Percentiles rank a stretch among this genome's conserved stretches.
Conservation (phyloP, 1,284 basidiomycete genomes). For the Boletus smithii region DNA sequence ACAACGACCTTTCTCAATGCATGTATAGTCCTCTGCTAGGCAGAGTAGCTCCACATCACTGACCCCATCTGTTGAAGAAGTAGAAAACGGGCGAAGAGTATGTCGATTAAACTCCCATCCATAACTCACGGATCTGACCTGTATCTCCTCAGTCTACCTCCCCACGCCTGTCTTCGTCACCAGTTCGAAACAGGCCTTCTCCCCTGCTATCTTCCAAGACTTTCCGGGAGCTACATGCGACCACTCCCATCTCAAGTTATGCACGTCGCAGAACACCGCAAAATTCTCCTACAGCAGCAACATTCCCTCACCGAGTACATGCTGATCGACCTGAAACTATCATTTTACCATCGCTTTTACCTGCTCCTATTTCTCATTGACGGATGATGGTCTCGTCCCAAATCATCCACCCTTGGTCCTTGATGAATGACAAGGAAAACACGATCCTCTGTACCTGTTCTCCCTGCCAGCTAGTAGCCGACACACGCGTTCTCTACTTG, state of each 20-base stretch:
- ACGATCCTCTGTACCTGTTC: not conserved
- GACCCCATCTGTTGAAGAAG: conserved; percentile 22
- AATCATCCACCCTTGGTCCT: not conserved
- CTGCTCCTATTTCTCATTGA: conserved; percentile 29
- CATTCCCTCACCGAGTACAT: conserved; percentile 45
- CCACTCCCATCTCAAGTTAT: conserved; percentile 72
- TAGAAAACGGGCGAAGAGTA: conserved; percentile 26
- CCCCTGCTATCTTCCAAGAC: conserved; percentile 30
- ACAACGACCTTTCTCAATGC: conserved; percentile 4
- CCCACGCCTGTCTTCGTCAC: conserved; percentile 45
- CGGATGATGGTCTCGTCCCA: not conserved
- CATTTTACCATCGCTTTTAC: conserved; percentile 27
- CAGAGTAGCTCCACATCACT: conserved; percentile 26
- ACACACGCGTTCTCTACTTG: conserved; percentile 16
- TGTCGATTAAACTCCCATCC: conserved; percentile 15
- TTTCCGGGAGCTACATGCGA: conserved; percentile 39
- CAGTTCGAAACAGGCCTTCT: conserved; percentile 32
- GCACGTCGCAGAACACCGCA: conserved; percentile 73
- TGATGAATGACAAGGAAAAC: not conserved
- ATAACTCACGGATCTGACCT: conserved; percentile 15
- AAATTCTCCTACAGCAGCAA: conserved; percentile 64
- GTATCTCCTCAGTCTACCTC: conserved; percentile 38
- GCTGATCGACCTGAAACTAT: conserved; percentile 38
- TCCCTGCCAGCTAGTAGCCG: not conserved
- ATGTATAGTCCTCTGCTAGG: conserved; percentile 22